These are phyloP conservation scores for Fusarium pseudograminearum DNA, from an alignment of 2,329 filamentous ascomycete genomes.

Conservation along the genomic window DNA sequence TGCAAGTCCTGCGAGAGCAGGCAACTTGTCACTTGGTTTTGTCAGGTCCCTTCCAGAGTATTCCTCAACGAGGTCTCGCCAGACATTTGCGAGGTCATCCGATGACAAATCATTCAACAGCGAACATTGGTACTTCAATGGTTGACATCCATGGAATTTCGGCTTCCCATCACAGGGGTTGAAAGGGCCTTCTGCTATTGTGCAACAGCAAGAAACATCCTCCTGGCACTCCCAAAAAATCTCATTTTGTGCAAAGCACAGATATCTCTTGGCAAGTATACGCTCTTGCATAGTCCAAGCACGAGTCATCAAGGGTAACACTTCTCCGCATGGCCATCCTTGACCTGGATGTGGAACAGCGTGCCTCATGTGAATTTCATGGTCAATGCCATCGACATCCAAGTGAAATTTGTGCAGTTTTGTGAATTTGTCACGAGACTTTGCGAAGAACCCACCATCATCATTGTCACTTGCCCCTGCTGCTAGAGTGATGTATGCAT, in stretches of 20 bases:
- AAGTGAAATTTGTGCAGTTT: background rate
- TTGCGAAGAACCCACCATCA: background rate
- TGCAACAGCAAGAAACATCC: background rate
- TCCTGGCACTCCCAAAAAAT: conserved; percentile 4
- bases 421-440: background rate
- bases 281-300: conserved; percentile 1
- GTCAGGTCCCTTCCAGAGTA: background rate
- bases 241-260: background rate
- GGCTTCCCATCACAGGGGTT: background rate
- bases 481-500: background rate
- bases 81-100: background rate
- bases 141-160: background rate
- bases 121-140: background rate
- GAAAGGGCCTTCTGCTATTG: background rate
- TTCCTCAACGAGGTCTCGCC: background rate
- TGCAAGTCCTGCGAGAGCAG: background rate
- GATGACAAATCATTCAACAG: background rate
- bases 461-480: background rate
- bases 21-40: background rate
- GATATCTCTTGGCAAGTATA: background rate
- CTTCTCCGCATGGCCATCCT: background rate
- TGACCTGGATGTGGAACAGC: background rate
- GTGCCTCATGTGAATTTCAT: background rate
- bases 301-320: background rate
- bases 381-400: background rate